phyloP scores from a whole-genome alignment of 148 eudicot genomes.

The Nyssa sinensis region DNA sequence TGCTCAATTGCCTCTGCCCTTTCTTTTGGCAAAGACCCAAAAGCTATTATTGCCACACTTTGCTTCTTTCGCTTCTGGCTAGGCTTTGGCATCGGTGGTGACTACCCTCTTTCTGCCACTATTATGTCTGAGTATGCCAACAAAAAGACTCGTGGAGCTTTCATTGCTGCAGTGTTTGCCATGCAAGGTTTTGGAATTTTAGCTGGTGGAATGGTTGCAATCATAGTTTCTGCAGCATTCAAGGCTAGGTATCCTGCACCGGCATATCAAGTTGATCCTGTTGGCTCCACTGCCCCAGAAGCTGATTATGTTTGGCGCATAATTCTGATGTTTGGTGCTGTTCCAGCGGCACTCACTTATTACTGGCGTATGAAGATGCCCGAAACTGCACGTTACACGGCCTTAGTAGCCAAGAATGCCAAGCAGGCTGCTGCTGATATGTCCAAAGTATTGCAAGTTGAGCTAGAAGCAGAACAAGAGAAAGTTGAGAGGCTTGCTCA shows the following conservation, averaged over 20 bases:
- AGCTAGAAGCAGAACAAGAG: conserved; percentile 41
- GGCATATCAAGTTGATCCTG: conserved; percentile 10
- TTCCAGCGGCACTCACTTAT: conserved; percentile 55
- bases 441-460: conserved; percentile 61
- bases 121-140: conserved; percentile 68
- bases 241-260: conserved; percentile 38
- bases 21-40: conserved; percentile 33
- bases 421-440: conserved; percentile 70
- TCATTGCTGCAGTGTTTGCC: conserved; percentile 66
- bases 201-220: conserved; percentile 48
- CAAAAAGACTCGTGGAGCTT: conserved; percentile 60
- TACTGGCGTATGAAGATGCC: conserved; percentile 94
- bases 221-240: conserved; percentile 39
- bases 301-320: conserved; percentile 78
- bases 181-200: conserved; percentile 71
- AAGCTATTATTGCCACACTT: conserved; percentile 38
- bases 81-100: conserved; percentile 68
- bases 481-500: conserved; percentile 16
- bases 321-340: conserved; percentile 61
- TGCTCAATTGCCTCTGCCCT: conserved; percentile 51
- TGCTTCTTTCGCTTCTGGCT: conserved; percentile 64
- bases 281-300: conserved; percentile 35
- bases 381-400: conserved; percentile 68
- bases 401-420: conserved; percentile 54
- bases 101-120: conserved; percentile 58